Base-by-base conservation (phyloP, 495 filamentous ascomycete genomes). In the Penicillium pancosmium region DNA sequence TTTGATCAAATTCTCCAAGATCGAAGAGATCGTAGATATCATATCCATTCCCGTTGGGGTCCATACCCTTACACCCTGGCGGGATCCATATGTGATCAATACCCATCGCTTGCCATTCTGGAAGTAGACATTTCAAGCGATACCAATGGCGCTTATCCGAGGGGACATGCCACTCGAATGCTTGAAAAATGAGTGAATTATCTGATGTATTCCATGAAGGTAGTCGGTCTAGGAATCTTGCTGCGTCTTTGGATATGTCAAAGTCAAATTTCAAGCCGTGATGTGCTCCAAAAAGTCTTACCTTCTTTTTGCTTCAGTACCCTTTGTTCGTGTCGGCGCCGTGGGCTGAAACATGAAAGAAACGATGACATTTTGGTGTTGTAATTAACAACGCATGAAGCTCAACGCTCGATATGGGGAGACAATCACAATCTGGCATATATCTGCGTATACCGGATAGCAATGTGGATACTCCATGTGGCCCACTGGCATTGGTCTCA, bases 1-100 rank as follows among this genome's bases (percentile, higher is more conserved):
- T 90, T 62, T 91, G 88, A 62, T 91, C 82, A 62, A 91, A 92
- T 63, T 92, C 89, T 35, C 89, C 88, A 21, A 91, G 70, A 54
- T 92, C 89, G 61, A 88, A 92, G 4, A 92, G 71, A 63, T 91
- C 88, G 56, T 91, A 91, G 63, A 89, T 81, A 68, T 91, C 88
- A 66, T 91, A 91, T n/a, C 88, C 89, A 63, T 88, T 90, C 11
- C 86, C 84, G 5, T 79, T 62, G 2, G 81, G 80, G 40, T 77
- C 84, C 63, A 82, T 82, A 1, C 81, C 86, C 70, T 91, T 92
- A 73, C 89, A 91, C 55, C 81, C 89, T 0, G 89, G 89, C 5
- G 89, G 88, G 8, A 91, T 78, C 87, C 89, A 91, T 33, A 91
- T 78, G 63, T 81, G 83, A 66, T 86, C 81, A 51, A 91, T 74